A percentile compares a stretch with the other conserved stretches of the same genome.
phyloP scores from a whole-genome alignment of 2,329 filamentous ascomycete species.

The Trichoderma lentiforme region DNA sequence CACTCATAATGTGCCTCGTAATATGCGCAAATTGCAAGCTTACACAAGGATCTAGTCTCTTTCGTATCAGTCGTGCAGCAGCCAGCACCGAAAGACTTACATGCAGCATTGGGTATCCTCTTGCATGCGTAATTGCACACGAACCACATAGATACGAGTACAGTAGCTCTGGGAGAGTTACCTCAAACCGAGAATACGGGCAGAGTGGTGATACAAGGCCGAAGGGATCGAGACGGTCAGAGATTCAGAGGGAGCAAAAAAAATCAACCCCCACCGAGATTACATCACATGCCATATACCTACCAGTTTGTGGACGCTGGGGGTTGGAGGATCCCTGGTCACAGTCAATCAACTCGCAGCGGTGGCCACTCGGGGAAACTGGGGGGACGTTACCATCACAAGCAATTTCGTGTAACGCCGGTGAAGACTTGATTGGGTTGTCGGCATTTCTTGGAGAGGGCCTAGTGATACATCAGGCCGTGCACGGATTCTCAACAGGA shows the following conservation, averaged over 20 bases:
- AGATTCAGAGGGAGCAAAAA: neutral
- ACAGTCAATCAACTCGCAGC: conserved; percentile 4
- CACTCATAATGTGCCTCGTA: neutral
- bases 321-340: neutral
- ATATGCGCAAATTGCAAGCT: neutral
- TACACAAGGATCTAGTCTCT: neutral
- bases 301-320: neutral
- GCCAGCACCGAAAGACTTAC: neutral
- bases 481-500: neutral
- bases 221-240: neutral
- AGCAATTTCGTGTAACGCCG: conserved; percentile 14
- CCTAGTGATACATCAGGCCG: neutral
- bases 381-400: conserved; percentile 7
- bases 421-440: conserved; percentile 5
- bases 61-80: neutral
- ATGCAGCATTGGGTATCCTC: neutral
- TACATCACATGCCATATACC: conserved; percentile 4
- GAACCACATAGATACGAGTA: neutral
- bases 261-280: neutral
- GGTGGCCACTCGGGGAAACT: conserved; percentile 15
- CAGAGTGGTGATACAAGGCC: neutral
- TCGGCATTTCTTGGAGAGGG: neutral
- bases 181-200: neutral
- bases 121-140: neutral
- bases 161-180: neutral